Evolutionary conservation across 2,329 filamentous ascomycete species (phyloP).

Genomic region (Fusarium sp.): DNA sequence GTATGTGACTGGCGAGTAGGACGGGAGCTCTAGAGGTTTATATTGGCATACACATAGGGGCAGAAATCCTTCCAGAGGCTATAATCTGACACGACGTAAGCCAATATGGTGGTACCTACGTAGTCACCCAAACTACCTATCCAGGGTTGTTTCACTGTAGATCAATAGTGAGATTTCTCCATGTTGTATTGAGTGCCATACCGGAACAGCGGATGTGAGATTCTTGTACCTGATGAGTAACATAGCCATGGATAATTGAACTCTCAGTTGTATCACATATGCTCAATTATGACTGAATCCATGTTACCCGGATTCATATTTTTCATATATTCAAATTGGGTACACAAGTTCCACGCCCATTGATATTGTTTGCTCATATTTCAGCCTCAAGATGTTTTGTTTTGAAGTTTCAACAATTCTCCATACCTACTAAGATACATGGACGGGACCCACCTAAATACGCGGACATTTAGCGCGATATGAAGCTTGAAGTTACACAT

Average conservation of each 20-base stretch:
- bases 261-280: background rate
- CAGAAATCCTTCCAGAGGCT: conserved; percentile 5
- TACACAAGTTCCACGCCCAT: background rate
- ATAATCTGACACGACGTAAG: conserved; percentile 27
- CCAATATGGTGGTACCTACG: background rate
- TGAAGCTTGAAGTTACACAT: background rate
- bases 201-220: background rate
- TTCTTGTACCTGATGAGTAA: background rate
- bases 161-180: conserved; percentile 10
- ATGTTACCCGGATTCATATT: background rate
- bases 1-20: background rate
- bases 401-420: background rate
- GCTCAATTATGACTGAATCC: background rate
- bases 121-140: background rate
- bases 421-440: conserved; percentile 3
- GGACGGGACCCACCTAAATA: conserved; percentile 20
- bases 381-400: background rate
- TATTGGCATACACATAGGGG: background rate
- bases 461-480: conserved; percentile 14
- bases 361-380: background rate
- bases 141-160: background rate
- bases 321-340: too few species aligned
- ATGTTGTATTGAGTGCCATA: background rate
- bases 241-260: background rate
- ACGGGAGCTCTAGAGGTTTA: background rate